Base-by-base conservation (phyloP, 2,329 filamentous ascomycete species). In the Neonectria magnoliae region DNA sequence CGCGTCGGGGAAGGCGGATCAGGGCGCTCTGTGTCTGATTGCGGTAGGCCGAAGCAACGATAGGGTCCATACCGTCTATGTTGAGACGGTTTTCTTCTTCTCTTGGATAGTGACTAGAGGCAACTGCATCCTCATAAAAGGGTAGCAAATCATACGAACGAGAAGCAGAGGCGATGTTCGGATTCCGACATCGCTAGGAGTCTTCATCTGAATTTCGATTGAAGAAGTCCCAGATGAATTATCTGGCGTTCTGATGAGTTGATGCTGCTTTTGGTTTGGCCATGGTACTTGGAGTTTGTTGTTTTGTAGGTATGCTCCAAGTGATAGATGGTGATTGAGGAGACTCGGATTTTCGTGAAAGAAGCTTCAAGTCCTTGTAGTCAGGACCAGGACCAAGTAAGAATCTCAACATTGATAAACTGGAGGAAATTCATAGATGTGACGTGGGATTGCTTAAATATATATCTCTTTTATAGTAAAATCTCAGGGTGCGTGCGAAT, bases 21-120 rank as follows among this genome's bases (percentile, higher is more conserved):
- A 56, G 59, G 5, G 53, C 45, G 25, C 59, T 62, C 14, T 51
- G 51, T 9, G 53, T 52, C 38, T 62, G 53, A 36, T 62, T 62
- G 38, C 25, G 22, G n/a, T 62, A 62, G 25, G 53, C 59, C 6
- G 29, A 5, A 36, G 59, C 52, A 10, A 62, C 52, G 7, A 62
- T 27, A 14, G 52, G 36, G 22, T 44, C 44, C 53, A 62, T 51
- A 27, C 20, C 36, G 29, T 54, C 50, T 38, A 16, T 47, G 6
- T 4, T 29, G 18, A 29, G 27, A 16, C 18, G 41, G 13, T 29
- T 25, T 10, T 6, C 4, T 20, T 29, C 54, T 13, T 7, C 29
- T 57, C 36, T 7, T 14, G 6, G 20, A 1, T 22, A n/a, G 7
- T 48, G 48, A 4, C 20, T 18, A 7, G 41, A 41, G 13, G 22